Percentiles rank a stretch among this genome's conserved stretches.
These are phyloP conservation scores for Nannochloropsis salina DNA, from an alignment of 108 stramenopile species.

Conservation along the genomic window DNA sequence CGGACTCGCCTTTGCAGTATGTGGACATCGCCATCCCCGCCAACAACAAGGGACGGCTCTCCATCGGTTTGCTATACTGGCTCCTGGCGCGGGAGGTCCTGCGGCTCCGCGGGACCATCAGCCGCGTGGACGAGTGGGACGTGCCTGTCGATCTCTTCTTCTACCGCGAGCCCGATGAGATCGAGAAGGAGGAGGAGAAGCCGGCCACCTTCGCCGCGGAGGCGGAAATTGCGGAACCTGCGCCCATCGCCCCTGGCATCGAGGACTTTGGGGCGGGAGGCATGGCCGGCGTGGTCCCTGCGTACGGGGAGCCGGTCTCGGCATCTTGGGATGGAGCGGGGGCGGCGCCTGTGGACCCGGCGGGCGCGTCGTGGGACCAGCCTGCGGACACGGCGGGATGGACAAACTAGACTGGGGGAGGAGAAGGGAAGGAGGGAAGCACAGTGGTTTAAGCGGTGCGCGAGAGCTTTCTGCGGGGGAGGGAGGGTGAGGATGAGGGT, in stretches of 20 bases:
- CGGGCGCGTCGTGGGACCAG: not conserved
- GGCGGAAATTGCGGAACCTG: constrained; percentile 31
- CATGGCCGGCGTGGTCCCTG: not conserved
- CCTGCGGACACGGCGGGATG: not conserved
- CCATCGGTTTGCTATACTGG: constrained; percentile 99
- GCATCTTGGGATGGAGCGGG: constrained; percentile 18
- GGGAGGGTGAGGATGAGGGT: not conserved
- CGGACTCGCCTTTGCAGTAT: constrained; percentile 95
- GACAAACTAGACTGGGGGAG: not conserved
- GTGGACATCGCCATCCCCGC: constrained; percentile 99
- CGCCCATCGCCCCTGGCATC: constrained; percentile 35
- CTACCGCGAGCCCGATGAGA: constrained; percentile 99
- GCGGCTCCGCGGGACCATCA: constrained; percentile 89
- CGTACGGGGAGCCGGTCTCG: not conserved
- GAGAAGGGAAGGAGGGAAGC: not conserved
- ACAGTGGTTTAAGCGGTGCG: not conserved
- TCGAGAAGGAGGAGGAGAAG: constrained; percentile 95
- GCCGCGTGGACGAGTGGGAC: constrained; percentile 81
- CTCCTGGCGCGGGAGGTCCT: constrained; percentile 96
- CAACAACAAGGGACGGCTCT: constrained; percentile 99
- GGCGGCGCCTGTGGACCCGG: constrained; percentile 18
- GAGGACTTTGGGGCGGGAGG: constrained; percentile 2
- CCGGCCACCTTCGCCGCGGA: constrained; percentile 80
- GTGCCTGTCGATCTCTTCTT: constrained; percentile 99
- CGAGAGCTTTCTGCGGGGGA: not conserved